These are phyloP conservation scores for Tricladium varicosporioides DNA, from an alignment of 2,329 filamentous ascomycete genomes.

Conservation along the genomic window DNA sequence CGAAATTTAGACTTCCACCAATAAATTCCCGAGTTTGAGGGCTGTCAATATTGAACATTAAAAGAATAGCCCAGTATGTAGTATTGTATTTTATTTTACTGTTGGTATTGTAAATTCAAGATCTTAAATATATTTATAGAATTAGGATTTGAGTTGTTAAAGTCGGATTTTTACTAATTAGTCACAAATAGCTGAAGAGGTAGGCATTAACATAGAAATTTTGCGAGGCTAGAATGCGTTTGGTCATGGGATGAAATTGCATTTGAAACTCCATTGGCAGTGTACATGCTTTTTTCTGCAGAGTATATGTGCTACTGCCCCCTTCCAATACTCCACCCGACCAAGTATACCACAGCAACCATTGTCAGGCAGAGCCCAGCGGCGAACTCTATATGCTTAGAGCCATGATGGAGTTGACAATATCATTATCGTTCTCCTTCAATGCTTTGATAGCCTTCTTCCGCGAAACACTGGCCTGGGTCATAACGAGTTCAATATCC, in stretches of 20 bases:
- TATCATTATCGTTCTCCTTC: slow-evolving; percentile 99
- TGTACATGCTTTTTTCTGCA: slow-evolving; percentile 10
- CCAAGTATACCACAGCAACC: slow-evolving; percentile 5
- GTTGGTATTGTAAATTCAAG: too few relatives aligned
- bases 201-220: not conserved
- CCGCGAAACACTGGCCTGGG: slow-evolving; percentile 91
- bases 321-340: slow-evolving; percentile 4
- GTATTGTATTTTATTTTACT: too few relatives aligned
- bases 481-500: slow-evolving; percentile 99
- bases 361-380: slow-evolving; percentile 10
- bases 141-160: too few relatives aligned
- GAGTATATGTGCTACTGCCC: slow-evolving; percentile 3
- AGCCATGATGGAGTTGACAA: slow-evolving; percentile 99
- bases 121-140: too few relatives aligned
- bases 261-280: slow-evolving; percentile 7
- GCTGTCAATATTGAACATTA: too few relatives aligned
- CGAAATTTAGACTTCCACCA: too few relatives aligned
- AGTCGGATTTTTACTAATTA: too few relatives aligned
- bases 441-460: slow-evolving; percentile 99
- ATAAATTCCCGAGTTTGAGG: too few relatives aligned
- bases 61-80: too few relatives aligned
- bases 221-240: not conserved
- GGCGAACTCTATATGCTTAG: slow-evolving; percentile 66
- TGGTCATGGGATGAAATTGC: not conserved
- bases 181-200: not conserved